phyloP scores from a whole-genome alignment of 208 protist genomes.

The Trypanosoma congolense region DNA sequence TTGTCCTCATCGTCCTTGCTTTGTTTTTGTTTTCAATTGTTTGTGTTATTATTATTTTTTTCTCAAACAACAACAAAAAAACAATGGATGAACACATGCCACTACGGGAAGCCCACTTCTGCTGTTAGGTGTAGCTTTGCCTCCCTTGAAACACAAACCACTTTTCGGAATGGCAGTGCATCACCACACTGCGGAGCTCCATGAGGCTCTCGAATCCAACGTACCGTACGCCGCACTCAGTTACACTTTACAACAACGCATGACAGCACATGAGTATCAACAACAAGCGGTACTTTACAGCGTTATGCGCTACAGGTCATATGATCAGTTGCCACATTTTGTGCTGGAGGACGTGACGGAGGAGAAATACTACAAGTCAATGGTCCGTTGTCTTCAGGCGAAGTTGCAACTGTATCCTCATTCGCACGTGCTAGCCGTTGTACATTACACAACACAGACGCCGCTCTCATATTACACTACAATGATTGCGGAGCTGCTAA shows the following conservation, averaged over 20 bases:
- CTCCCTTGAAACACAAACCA: background rate
- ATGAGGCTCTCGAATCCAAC: slow-evolving; percentile 44
- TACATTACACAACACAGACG: slow-evolving; percentile 62
- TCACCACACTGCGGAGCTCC: slow-evolving; percentile 35
- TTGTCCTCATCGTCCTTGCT: no score
- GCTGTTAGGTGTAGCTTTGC: background rate
- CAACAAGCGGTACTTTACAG: slow-evolving; percentile 31
- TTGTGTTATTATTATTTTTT: no score
- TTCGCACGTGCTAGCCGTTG: slow-evolving; percentile 44
- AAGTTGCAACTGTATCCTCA: slow-evolving; percentile 82
- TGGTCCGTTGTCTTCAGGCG: slow-evolving; percentile 46
- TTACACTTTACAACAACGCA: slow-evolving; percentile 58
- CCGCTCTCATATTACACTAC: slow-evolving; percentile 69
- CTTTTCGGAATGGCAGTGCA: slow-evolving; percentile 5
- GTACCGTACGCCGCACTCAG: slow-evolving; percentile 50
- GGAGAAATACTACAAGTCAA: slow-evolving; percentile 64
- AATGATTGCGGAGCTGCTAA: slow-evolving; percentile 72
- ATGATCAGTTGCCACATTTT: slow-evolving; percentile 68
- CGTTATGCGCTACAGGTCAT: slow-evolving; percentile 48
- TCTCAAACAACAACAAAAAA: no score
- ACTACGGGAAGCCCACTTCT: no score
- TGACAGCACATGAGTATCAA: slow-evolving; percentile 49
- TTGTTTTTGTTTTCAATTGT: no score
- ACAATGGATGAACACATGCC: no score
- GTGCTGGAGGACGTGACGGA: slow-evolving; percentile 37